Evolutionary conservation across 129 eudicot genomes (phyloP), one percentile per base, ranked within the genome.

Genomic region (Arctium lappa): DNA sequence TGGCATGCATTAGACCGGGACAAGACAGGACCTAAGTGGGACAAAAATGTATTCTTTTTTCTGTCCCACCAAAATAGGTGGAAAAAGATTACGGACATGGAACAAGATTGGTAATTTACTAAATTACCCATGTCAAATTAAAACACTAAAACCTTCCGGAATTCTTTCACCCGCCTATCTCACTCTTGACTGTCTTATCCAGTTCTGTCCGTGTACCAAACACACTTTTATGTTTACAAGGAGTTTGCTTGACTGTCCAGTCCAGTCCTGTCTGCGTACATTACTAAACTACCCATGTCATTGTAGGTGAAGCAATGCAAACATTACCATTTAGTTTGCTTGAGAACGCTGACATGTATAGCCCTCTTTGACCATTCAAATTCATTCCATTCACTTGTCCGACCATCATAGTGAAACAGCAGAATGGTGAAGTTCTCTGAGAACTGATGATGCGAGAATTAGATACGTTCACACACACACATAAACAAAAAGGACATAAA

Each of bases 321-420:
- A 77, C 2, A 8, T 79, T 87, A 87, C 90, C 90, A 87, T 81
- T 87, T 87, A 48, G 90, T 87, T 84, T 87, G 90, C 65, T 84
- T 87, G 80, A 34, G 76, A 72, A 86, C 66, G 81, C 90, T 87
- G 60, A 87, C 81, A 84, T 87, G 90, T 36, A 87, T 84, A 32
- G 82, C 90, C 76, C 88, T 79, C 18, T 69, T 38, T 77, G 88
- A 84, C 90, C 90, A 87, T 81, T 87, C 90, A 73, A 87, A 87
- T 71, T 84, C 81, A 72, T 84, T 83, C 90, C 90, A 87, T 60
- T 78, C 88, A 74, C 79, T 88, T 88, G 86, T 78, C 22, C 86
- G 87, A 40, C 88, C 88, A 70, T 88, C 91, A 71, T 88, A 88
- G 60, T 85, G 88, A 79, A 88, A 88, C 80, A 85, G 80, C 77